A percentile compares a stretch with the other conserved stretches of the same genome.
phyloP scores from a whole-genome alignment of 192 early-diverging fungal genomes.

The Lobosporangium transversale region DNA sequence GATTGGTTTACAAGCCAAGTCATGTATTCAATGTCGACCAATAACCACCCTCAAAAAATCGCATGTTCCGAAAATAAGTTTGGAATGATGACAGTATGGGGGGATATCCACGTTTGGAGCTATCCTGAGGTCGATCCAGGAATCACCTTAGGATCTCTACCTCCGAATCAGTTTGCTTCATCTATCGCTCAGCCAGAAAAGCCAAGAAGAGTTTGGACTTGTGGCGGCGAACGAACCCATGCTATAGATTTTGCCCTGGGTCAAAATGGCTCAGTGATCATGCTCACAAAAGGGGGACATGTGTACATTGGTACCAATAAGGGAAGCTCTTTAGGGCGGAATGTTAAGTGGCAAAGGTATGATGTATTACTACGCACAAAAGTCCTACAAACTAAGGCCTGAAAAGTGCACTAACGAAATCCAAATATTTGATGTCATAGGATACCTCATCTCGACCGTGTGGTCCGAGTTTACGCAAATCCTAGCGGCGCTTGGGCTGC shows the following conservation, averaged over 20 bases:
- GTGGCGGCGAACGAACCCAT: constrained; percentile 55
- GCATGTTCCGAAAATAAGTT: constrained; percentile 48
- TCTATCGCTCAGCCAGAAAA: constrained; percentile 1
- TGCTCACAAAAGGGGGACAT: constrained; percentile 73
- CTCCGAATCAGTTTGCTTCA: constrained; percentile 27
- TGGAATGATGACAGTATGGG: constrained; percentile 29
- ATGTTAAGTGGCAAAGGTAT: constrained; percentile 50
- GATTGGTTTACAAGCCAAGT: constrained; percentile 13
- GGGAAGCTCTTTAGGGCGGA: constrained; percentile 22
- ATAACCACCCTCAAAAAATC: constrained; percentile 34
- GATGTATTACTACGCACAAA: too few species aligned
- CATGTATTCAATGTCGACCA: neutral
- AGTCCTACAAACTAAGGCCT: too few species aligned
- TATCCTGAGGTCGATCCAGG: constrained; percentile 40
- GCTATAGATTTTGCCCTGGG: constrained; percentile 72
- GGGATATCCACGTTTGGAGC: constrained; percentile 46
- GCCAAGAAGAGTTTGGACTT: constrained; percentile 70
- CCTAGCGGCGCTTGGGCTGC: constrained; percentile 73
- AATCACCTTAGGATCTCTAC: constrained; percentile 42
- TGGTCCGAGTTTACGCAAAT: constrained; percentile 64
- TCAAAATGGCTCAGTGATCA: constrained; percentile 70
- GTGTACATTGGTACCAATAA: constrained; percentile 69
- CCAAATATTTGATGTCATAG: constrained; percentile 1
- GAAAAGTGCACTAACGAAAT: neutral
- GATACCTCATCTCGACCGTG: constrained; percentile 69